A percentile compares a stretch with the other conserved stretches of the same genome.
Conservation (phyloP, 78 protist genomes). For the Tieghemostelium lacteum region DNA sequence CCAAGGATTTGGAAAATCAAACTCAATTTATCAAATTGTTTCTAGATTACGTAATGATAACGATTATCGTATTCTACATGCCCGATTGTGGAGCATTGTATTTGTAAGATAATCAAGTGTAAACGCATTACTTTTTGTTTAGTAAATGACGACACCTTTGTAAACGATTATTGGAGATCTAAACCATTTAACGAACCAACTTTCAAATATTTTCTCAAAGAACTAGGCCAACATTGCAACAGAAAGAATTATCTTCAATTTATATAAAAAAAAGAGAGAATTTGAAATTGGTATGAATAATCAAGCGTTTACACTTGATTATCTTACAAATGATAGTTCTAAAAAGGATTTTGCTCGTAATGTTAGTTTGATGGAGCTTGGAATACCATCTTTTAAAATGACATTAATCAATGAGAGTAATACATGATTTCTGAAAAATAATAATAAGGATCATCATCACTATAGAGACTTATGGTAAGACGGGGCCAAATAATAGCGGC, state of each 20-base stretch:
- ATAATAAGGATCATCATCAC: too few relatives aligned
- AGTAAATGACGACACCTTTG: neutral
- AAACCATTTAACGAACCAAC: neutral
- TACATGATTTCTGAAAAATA: too few relatives aligned
- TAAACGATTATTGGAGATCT: too few relatives aligned
- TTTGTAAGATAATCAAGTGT: too few relatives aligned
- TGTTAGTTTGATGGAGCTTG: neutral
- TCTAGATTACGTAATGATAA: neutral
- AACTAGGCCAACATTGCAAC: neutral
- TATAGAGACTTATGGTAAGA: neutral
- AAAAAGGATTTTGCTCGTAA: neutral
- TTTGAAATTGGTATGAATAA: neutral
- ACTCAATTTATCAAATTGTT: constrained; percentile 15
- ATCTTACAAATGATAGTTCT: neutral
- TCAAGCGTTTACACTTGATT: neutral
- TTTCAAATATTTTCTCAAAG: neutral
- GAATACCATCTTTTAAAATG: too few relatives aligned
- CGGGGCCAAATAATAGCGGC: neutral
- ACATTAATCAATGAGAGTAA: neutral
- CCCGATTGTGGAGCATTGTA: constrained; percentile 3
- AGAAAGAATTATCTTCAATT: neutral
- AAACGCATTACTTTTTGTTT: neutral
- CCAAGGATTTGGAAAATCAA: constrained; percentile 26
- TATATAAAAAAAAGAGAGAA: neutral
- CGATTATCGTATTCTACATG: constrained; percentile 6